phyloP scores from a whole-genome alignment of 306 rosid species.

The Pterocarpus santalinus region DNA sequence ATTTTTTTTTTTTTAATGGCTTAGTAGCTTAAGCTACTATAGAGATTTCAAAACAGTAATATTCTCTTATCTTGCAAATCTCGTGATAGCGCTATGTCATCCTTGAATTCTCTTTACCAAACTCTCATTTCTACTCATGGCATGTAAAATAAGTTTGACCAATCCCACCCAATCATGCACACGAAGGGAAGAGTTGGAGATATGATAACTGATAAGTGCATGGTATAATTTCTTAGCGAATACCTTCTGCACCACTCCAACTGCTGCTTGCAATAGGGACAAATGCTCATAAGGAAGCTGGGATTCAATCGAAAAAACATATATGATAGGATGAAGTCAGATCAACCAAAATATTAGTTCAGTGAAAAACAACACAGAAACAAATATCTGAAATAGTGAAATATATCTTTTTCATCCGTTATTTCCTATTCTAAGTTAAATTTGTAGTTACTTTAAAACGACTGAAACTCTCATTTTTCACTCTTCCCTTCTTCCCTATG shows the following conservation, averaged over 20 bases:
- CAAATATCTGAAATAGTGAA: too few relatives aligned
- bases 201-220: not conserved
- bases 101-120: not conserved
- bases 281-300: conserved; percentile 83
- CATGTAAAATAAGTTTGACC: not conserved
- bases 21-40: conserved; percentile 14
- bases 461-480: not conserved
- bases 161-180: not conserved
- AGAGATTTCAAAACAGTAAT: conserved; percentile 14
- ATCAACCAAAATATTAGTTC: conserved; percentile 24
- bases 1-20: not conserved
- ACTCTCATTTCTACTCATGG: not conserved
- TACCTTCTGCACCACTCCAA: conserved; percentile 88
- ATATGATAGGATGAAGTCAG: conserved; percentile 43
- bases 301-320: conserved; percentile 52
- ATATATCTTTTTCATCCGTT: too few relatives aligned
- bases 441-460: too few relatives aligned
- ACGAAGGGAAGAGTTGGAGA: too few relatives aligned
- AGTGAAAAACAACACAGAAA: conserved; percentile 32
- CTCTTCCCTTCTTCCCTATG: conserved; percentile 16
- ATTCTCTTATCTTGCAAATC: conserved; percentile 8
- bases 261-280: conserved; percentile 92
- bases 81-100: not conserved
- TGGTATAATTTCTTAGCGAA: conserved; percentile 8
- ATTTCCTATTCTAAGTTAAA: too few relatives aligned